These are phyloP conservation scores for Alternaria conjuncta DNA, from an alignment of 2,329 filamentous ascomycete species.

Conservation along the genomic window DNA sequence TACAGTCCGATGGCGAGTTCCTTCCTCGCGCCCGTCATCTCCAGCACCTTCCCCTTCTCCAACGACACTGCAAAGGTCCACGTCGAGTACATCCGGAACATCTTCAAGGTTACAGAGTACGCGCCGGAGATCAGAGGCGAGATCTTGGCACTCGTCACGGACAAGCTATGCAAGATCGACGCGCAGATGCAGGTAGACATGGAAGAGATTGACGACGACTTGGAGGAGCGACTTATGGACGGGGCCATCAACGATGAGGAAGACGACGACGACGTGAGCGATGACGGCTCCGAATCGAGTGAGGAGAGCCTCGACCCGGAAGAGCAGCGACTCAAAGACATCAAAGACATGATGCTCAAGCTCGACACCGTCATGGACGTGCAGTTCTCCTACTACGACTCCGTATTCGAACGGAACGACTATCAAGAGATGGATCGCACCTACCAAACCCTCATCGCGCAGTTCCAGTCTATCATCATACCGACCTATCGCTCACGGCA, in stretches of 20 bases:
- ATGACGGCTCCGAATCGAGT: constrained; percentile 73
- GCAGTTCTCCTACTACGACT: constrained; percentile 82
- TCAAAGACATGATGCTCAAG: constrained; percentile 86
- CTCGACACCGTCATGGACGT: constrained; percentile 89
- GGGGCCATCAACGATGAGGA: constrained; percentile 57
- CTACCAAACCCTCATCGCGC: constrained; percentile 79
- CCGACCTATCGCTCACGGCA: constrained; percentile 91
- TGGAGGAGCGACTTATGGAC: constrained; percentile 73
- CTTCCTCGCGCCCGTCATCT: constrained; percentile 71
- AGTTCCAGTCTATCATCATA: constrained; percentile 87
- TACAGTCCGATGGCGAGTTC: constrained; percentile 81
- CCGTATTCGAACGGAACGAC: constrained; percentile 72
- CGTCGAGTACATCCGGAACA: constrained; percentile 85
- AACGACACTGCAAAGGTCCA: constrained; percentile 80
- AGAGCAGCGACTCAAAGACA: constrained; percentile 67
- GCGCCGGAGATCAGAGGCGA: constrained; percentile 78
- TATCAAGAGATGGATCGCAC: constrained; percentile 70
- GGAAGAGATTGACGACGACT: constrained; percentile 89
- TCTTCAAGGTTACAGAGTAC: constrained; percentile 79
- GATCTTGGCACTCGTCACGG: constrained; percentile 81
- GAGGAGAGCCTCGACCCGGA: constrained; percentile 67
- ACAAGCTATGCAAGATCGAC: constrained; percentile 90
- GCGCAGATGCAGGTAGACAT: constrained; percentile 93
- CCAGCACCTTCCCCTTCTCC: constrained; percentile 74
- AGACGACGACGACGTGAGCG: constrained; percentile 64